Base-by-base conservation (phyloP, 306 rosid species). In the Gillenia trifoliata region DNA sequence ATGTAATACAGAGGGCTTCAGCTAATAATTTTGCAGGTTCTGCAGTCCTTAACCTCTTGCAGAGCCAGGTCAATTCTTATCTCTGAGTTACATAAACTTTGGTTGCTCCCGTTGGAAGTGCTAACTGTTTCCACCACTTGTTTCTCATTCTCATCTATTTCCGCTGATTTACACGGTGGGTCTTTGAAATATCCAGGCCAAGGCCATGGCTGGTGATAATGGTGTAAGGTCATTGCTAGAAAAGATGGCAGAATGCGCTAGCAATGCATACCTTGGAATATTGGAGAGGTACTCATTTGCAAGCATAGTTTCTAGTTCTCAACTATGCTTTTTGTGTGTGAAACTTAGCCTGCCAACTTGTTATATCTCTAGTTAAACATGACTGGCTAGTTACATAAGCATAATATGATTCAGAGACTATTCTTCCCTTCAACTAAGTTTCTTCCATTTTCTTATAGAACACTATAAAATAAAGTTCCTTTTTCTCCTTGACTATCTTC, bases 201-300 rank as follows among this genome's bases (percentile, higher is more conserved):
- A 91, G 91, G 98, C 98, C 82, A 90, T 94, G 98, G 97, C 97
- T 65, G 98, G 98, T 76, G 97, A 94, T 84, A 88, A 79, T 78
- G 87, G 91, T 71, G 90, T 94, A 30, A 88, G 98, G 84, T 90
- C 90, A 66, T 86, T 94, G 87, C 88, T 94, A 72, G 98, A 94
- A 75, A 94, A 91, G 82, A 91, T 94, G 98, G 68, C 91, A 62
- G 93, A 91, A 76, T 85, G 91, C 81, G 97, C 98, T 38, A 91
- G 96, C 85, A 91, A 87, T 79, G 98, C 98, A 33, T 94, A 91
- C 84, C 90, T 91, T 77, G 87, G 93, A 83, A 94, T 94, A 85
- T 80, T 94, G 63, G 95, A 94, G 88, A 94, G 97, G 98, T 90
- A 77, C 49, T 41, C 74, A 52, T 55, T 70, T 72, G 49, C 62